Evolutionary conservation across 169 alveolate genomes (phyloP).

Genomic region (Plasmodium chabaudi): DNA sequence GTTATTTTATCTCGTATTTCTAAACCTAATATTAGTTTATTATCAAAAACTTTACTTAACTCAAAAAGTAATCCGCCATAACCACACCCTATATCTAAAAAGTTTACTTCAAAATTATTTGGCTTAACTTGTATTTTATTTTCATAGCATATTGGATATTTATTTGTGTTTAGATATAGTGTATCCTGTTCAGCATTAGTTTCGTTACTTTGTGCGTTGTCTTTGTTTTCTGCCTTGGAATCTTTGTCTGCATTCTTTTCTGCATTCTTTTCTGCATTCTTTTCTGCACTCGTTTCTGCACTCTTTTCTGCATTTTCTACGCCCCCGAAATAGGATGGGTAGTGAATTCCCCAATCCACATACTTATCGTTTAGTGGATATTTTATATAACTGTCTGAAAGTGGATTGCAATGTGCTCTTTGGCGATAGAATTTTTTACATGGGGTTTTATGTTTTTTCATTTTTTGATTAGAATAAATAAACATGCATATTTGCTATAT

Average conservation of each 20-base stretch:
- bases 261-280: not conserved
- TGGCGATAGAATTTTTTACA: constrained; percentile 55
- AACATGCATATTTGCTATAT: no score
- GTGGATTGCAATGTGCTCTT: constrained; percentile 89
- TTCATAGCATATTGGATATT: constrained; percentile 28
- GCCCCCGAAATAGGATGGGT: constrained; percentile 71
- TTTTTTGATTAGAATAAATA: not conserved
- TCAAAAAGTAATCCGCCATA: constrained; percentile 91
- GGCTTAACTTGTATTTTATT: not conserved
- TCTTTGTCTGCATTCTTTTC: not conserved
- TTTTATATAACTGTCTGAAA: constrained; percentile 86
- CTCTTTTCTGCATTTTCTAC: constrained; percentile 7
- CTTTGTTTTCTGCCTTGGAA: not conserved
- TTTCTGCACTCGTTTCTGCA: no score
- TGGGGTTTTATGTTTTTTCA: constrained; percentile 60
- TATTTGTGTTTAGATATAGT: constrained; percentile 36
- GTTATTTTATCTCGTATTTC: constrained; percentile 93
- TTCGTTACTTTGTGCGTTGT: not conserved
- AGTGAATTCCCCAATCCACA: constrained; percentile 88
- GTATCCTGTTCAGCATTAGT: not conserved
- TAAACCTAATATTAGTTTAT: constrained; percentile 87
- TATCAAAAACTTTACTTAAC: constrained; percentile 83
- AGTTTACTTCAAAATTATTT: constrained; percentile 46
- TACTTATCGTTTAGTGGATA: constrained; percentile 85
- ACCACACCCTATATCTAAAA: constrained; percentile 93